Evolutionary conservation across 108 stramenopile species (phyloP), one percentile per base, ranked within the genome.

Genomic region (Cylindrotheca closterium): DNA sequence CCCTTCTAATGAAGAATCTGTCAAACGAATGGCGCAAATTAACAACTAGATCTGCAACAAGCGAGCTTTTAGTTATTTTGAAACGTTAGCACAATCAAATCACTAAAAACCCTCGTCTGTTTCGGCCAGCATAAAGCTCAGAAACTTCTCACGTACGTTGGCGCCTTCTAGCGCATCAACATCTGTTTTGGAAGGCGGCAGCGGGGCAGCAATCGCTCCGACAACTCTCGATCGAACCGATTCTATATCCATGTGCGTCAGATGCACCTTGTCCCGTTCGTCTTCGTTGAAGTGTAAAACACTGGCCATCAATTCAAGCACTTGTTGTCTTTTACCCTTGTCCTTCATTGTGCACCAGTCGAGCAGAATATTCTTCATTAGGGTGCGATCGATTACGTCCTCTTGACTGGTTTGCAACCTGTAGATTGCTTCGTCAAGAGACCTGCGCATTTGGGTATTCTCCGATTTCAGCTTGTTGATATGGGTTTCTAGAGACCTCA

Each of bases 281-380:
- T 90, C 91, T 49, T 92, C 89, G 0, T 88, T 85, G 57, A 95
- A 95, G 53, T 92, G 86, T 5, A 95, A 74, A 18, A 95, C 60
- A 65, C 85, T 92, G 0, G 90, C 88, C 79, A 95, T 83, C 37
- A 95, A 47, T 63, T 87, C 62, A 71, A 95, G 70, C 5, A 95
- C 89, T 68, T 91, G 82, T 17, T 68, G 56, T 58, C 92, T 71
- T 60, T 87, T 86, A 4, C 65, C 78, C 52, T 86, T 87, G 4
- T 78, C 80, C 3, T 61, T 70, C 75, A 80, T 81, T 3, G 63
- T 60, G 45, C 86, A 81, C 93, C 93, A 95, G 70, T 95, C 93
- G 42, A 95, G 73, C 26, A 95, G 84, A 25, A 95, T 83, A 60
- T 92, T 95, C 62, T 95, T 95, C 72, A 95, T 95, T 18, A 95